Evolutionary conservation across 768 basidiomycete species (phyloP), one percentile per base, ranked within the genome.

Genomic region (Mycena filopes): DNA sequence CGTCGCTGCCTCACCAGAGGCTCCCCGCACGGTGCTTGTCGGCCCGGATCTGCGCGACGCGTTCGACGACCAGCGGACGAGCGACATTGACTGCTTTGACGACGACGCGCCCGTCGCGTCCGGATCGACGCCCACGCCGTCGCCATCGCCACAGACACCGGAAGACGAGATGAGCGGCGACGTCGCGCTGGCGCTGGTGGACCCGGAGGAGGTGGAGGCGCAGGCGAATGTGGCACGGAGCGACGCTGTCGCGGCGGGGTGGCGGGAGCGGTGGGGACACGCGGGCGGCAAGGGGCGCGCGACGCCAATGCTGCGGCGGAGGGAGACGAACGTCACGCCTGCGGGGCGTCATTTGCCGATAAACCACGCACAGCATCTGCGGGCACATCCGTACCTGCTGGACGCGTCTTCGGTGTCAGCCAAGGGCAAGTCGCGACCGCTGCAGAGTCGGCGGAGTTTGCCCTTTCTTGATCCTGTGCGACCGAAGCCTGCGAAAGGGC

Each of bases 221-320:
- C 65, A 60, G 48, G 73, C 72, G 16, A 67, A 70, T 60, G 76
- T 73, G 62, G 69, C 76, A 57, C 79, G 79, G 40, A 75, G 73
- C 38, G 75, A 82, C 50, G 75, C 76, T 26, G 86, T 88, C 28
- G 83, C 85, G 23, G 79, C 75, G 48, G 88, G 86, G 21, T 88
- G 87, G 88, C 80, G 83, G 79, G 76, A 82, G 12, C 80, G 79
- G 57, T 89, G 85, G 85, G 80, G 82, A 26, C 70, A 79, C 18
- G 66, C 76, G 63, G 80, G 81, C n/a, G 80, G 79, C 46, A 76
- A 73, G 62, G 78, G 79, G 53, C 80, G 80, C 77, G 60, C 63
- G 41, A 66, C 63, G 7, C 68, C 65, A 48, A 59, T 69, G 40
- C 70, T 85, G 67, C 74, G 73, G 68, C 79, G 84, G 48, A 77